Percentiles rank a stretch among this genome's conserved stretches.
Conservation (phyloP, 2,329 filamentous ascomycete genomes). For the Neoarthrinium moseri region DNA sequence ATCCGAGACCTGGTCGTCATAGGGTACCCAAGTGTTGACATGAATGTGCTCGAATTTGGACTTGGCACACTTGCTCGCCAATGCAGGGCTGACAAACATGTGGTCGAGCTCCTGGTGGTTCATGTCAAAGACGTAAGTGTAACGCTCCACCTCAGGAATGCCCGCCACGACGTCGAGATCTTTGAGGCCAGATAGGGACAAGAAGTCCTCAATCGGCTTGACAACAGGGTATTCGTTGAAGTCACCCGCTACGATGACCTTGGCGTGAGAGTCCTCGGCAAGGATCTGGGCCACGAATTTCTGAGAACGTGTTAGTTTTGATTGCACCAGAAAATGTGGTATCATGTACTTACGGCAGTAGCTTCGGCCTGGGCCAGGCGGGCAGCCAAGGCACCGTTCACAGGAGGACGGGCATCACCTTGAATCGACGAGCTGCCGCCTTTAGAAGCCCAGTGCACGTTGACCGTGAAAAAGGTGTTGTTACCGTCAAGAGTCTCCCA, state of each 20-base stretch:
- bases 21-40: slow-evolving; percentile 66
- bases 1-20: slow-evolving; percentile 58
- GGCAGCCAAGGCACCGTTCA: slow-evolving; percentile 62
- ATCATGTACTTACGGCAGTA: slow-evolving; percentile 46
- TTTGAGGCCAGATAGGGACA: slow-evolving; percentile 49
- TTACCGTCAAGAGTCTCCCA: slow-evolving; percentile 59
- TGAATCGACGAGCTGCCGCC: slow-evolving; percentile 63
- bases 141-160: slow-evolving; percentile 56
- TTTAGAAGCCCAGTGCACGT: slow-evolving; percentile 68
- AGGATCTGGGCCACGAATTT: slow-evolving; percentile 59
- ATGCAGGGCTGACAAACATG: slow-evolving; percentile 60
- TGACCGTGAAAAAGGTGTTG: slow-evolving; percentile 65
- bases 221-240: slow-evolving; percentile 72
- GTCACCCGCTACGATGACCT: slow-evolving; percentile 63
- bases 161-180: slow-evolving; percentile 62
- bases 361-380: slow-evolving; percentile 56
- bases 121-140: slow-evolving; percentile 70
- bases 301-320: slow-evolving; percentile 19
- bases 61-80: slow-evolving; percentile 34
- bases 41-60: slow-evolving; percentile 65
- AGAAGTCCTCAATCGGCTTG: slow-evolving; percentile 55
- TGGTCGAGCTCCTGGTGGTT: slow-evolving; percentile 71
- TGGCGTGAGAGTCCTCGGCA: slow-evolving; percentile 50
- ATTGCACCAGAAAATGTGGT: neutral
- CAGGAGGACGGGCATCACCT: slow-evolving; percentile 63